Base-by-base conservation (phyloP, 2,329 filamentous ascomycete genomes). In the Sphaceloma murrayae region DNA sequence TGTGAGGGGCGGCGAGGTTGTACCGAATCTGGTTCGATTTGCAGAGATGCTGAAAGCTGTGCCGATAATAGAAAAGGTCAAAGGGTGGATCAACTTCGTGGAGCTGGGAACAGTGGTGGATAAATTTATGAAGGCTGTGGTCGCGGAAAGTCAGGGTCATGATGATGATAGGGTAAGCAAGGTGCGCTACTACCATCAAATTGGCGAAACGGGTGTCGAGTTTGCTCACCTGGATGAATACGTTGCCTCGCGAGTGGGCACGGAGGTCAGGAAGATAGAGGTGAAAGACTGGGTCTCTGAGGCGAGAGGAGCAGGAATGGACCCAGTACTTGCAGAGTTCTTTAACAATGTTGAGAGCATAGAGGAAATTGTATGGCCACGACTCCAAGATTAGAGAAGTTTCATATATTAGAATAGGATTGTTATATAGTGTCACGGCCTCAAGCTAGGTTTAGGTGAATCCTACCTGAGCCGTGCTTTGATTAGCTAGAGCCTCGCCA, bases 161-260 rank as follows among this genome's bases (percentile, higher is more conserved):
- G 31, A 3, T n/a, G n/a, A n/a, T n/a, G n/a, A n/a, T n/a, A n/a
- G n/a, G n/a, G n/a, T n/a, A n/a, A n/a, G n/a, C n/a, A n/a, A n/a
- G 31, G 31, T 33, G 31, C 13, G 31, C n/a, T 33, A 14, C 31
- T 14, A 17, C n/a, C 31, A 33, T 33, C n/a, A 33, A 16, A 33
- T 33, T 33, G 31, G 31, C 2, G 4, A 33, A 4, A 16, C 17
- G 11, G 16, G 17, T 33, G 31, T 33, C 14, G 11, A 16, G n/a
- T 13, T 33, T 11, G 31, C 9, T 13, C n/a, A 16, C n/a, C 11
- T 33, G 9, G 9, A 17, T 11, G 31, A 33, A 8, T 33, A 33
- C 9, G 17, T 33, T 17, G 31, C 13, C 13, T 8, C 4, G 31
- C 11, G 17, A 16, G 17, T 16, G 31, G 31, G 31, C 13, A 13